Base-by-base conservation (phyloP, 2,329 filamentous ascomycete genomes). In the Xylariales sp. region DNA sequence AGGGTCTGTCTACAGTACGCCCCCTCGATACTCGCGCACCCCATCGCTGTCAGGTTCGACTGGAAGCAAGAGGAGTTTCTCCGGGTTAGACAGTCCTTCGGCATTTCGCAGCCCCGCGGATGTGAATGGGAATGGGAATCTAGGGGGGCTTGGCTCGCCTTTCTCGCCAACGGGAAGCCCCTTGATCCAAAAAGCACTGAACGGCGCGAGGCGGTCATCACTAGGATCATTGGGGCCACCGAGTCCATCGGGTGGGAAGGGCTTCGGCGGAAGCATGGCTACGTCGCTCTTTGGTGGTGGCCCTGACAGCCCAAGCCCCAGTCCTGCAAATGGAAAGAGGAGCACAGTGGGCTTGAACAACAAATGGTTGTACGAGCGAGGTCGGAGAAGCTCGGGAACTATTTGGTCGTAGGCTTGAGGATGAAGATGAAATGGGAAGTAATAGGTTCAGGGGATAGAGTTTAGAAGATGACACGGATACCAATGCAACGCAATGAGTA, bases 321-420 rank as follows among this genome's bases (percentile, higher is more conserved):
- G 70, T 42, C 78, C 80, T 2, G 43, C 67, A 5, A 65, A 71
- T 5, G 73, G 76, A 27, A 88, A 85, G 66, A 76, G 80, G 43
- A 82, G 83, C 31, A 89, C 80, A 50, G 80, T 94, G 39, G 81
- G 82, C 1, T 58, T 96, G 57, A 96, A 91, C 64, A 95, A 82
- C 68, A 95, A 93, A 67, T 97, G 91, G 91, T 64, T 96, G 46
- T 97, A 95, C 58, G 88, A 96, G 63, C 87, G 82, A 65, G 84
- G 86, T 54, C 69, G 81, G 59, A 60, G 80, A 59, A 67, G 74
- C 51, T 70, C 73, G 38, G 61, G 69, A 9, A 70, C 61, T 42
- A 56, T 63, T 22, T 71, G 67, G 63, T 22, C 22, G 22, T 29
- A 35, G 10, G n/a, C 9, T 11, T 38, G 2, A 12, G 12, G n/a